These are phyloP conservation scores for Wickerhamiella azyma DNA, from an alignment of 805 yeast genomes.

Conservation along the genomic window DNA sequence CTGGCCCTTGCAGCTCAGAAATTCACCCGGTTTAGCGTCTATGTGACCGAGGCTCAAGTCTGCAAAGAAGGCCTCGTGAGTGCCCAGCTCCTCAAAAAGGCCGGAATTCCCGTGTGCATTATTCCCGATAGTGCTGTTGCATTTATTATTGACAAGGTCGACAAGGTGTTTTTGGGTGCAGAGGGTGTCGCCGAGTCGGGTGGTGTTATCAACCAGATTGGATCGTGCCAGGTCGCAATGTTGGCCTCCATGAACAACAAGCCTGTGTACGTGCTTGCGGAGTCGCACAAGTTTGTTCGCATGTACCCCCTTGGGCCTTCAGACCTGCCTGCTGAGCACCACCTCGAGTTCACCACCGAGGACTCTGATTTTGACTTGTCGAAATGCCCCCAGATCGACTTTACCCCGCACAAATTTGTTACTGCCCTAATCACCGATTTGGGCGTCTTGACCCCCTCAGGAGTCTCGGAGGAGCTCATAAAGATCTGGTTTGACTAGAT, in stretches of 20 bases:
- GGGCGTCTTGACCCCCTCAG: constrained; percentile 94
- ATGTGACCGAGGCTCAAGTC: constrained; percentile 88
- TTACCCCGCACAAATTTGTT: constrained; percentile 89
- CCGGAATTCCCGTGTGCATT: constrained; percentile 74
- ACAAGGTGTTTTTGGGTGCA: constrained; percentile 92
- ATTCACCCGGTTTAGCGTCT: constrained; percentile 71
- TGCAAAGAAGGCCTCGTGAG: constrained; percentile 58
- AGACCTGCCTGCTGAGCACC: constrained; percentile 55
- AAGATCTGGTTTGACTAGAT: constrained; percentile 88
- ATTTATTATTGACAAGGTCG: constrained; percentile 76
- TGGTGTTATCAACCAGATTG: constrained; percentile 85
- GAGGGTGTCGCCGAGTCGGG: constrained; percentile 99
- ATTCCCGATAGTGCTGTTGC: constrained; percentile 93
- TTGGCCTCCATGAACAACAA: constrained; percentile 80
- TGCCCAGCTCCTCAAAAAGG: constrained; percentile 51
- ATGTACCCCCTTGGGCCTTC: constrained; percentile 88
- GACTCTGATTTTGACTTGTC: constrained; percentile 26
- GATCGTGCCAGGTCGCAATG: constrained; percentile 89
- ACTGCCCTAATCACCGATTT: constrained; percentile 93
- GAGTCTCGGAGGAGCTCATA: constrained; percentile 95
- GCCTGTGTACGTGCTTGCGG: constrained; percentile 89
- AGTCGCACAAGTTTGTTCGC: constrained; percentile 90
- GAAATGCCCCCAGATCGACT: constrained; percentile 57
- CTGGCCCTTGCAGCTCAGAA: constrained; percentile 64
- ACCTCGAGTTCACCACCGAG: constrained; percentile 27